Percentiles rank a stretch among this genome's conserved stretches.
Evolutionary conservation across 345 rosid species (phyloP).

Genomic region (Jatropha curcas): DNA sequence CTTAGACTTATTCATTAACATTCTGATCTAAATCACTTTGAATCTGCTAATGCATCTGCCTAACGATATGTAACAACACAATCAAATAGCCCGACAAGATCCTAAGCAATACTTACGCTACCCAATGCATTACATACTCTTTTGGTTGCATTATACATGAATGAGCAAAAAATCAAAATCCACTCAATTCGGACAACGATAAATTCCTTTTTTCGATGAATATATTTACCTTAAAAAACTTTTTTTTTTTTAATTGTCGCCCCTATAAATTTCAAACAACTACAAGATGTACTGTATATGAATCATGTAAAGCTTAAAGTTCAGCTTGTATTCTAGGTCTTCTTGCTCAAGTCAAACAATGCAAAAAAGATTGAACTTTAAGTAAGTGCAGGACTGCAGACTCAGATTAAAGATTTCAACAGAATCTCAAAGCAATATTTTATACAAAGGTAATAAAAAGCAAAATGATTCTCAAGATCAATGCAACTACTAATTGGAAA

Average conservation of each 20-base stretch:
- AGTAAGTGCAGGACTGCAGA: conserved; percentile 2
- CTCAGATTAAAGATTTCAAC: conserved; percentile 12
- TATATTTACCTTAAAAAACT: background rate
- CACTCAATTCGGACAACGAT: background rate
- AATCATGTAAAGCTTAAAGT: background rate
- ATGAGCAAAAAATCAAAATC: background rate
- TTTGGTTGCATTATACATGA: background rate
- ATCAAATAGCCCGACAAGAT: background rate
- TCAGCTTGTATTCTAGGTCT: conserved; percentile 6
- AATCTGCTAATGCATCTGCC: background rate
- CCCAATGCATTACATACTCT: conserved; percentile 1
- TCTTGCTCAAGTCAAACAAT: conserved; percentile 21
- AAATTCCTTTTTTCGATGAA: background rate
- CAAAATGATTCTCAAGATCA: background rate
- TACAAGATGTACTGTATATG: background rate
- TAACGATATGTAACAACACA: background rate
- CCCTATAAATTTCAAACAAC: background rate
- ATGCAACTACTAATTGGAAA: too few relatives aligned
- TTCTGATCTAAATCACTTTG: background rate
- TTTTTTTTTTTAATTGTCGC: background rate
- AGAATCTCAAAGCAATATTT: too few relatives aligned
- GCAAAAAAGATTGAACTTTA: conserved; percentile 16
- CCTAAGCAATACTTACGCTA: background rate
- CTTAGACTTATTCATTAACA: background rate
- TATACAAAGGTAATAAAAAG: too few relatives aligned